These are phyloP conservation scores for Cetradonia linearis DNA, from an alignment of 495 filamentous ascomycete genomes.

Conservation along the genomic window DNA sequence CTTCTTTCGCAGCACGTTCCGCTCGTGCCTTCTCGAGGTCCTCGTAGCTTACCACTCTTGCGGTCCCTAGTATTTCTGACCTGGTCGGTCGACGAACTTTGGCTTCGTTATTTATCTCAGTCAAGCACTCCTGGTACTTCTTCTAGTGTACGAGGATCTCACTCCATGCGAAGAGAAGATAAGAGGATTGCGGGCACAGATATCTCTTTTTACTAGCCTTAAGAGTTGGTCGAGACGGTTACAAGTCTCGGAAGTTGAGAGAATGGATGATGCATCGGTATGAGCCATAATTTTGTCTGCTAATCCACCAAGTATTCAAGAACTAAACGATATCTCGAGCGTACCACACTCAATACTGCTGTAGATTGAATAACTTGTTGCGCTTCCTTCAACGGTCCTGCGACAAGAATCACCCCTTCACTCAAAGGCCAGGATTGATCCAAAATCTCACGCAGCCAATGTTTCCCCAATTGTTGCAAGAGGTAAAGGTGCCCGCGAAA, in stretches of 20 bases:
- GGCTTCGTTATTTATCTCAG: background rate
- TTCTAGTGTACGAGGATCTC: background rate
- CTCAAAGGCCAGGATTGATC: background rate
- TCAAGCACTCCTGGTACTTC: background rate
- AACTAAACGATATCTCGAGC: background rate
- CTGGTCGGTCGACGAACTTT: background rate
- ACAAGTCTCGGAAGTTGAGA: too few species aligned
- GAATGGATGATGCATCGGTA: too few species aligned
- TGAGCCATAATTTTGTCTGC: too few species aligned
- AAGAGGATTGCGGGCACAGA: background rate
- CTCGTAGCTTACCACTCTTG: background rate
- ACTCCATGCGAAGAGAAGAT: background rate
- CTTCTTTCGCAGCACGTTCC: background rate
- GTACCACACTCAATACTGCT: background rate
- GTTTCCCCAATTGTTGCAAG: constrained; percentile 9
- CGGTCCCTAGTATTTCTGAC: background rate
- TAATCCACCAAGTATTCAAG: background rate
- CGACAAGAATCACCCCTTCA: background rate
- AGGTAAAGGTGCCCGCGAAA: constrained; percentile 6
- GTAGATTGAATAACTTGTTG: background rate
- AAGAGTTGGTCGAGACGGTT: too few species aligned
- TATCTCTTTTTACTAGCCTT: too few species aligned
- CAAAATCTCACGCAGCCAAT: constrained; percentile 7
- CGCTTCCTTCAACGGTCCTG: background rate
- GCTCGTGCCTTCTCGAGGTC: background rate